Evolutionary conservation across 2,329 filamentous ascomycete genomes (phyloP).

Genomic region (Fusarium hostae): DNA sequence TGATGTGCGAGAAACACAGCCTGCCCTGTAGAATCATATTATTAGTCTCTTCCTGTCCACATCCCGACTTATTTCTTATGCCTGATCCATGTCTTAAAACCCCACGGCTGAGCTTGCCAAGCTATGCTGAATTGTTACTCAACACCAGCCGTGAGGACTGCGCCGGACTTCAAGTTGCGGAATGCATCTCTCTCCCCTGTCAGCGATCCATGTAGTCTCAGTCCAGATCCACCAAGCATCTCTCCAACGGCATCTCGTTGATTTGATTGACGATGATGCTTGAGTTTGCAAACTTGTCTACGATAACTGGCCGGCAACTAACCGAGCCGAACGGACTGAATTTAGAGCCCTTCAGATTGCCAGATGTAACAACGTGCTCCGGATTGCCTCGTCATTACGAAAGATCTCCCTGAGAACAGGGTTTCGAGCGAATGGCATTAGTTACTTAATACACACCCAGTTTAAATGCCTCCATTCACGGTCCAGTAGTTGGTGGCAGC

Average conservation of each 20-base stretch:
- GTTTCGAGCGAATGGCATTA: slow-evolving; percentile 24
- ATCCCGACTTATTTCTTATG: slow-evolving; percentile 13
- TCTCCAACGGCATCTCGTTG: slow-evolving; percentile 21
- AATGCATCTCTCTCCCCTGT: slow-evolving; percentile 16
- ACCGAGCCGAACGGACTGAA: slow-evolving; percentile 69
- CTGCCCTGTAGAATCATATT: background rate
- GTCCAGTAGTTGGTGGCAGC: background rate
- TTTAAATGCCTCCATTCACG: background rate
- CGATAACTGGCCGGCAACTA: slow-evolving; percentile 64
- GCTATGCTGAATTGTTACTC: background rate
- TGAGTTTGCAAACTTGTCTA: background rate
- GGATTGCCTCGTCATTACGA: slow-evolving; percentile 69
- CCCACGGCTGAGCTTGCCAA: slow-evolving; percentile 6
- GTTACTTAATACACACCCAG: slow-evolving; percentile 37
- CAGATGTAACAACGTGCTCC: slow-evolving; percentile 72
- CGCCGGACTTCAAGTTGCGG: slow-evolving; percentile 38
- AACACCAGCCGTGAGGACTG: background rate
- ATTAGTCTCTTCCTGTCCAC: background rate
- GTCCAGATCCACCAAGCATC: slow-evolving; percentile 16
- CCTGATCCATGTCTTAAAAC: slow-evolving; percentile 13
- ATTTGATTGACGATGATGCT: slow-evolving; percentile 13
- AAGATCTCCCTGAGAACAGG: slow-evolving; percentile 64
- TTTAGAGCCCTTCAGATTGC: slow-evolving; percentile 71
- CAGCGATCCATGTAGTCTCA: slow-evolving; percentile 23
- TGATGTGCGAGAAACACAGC: slow-evolving; percentile 35